These are phyloP conservation scores for Hypoxylon rickii DNA, from an alignment of 495 filamentous ascomycete genomes.

Conservation along the genomic window DNA sequence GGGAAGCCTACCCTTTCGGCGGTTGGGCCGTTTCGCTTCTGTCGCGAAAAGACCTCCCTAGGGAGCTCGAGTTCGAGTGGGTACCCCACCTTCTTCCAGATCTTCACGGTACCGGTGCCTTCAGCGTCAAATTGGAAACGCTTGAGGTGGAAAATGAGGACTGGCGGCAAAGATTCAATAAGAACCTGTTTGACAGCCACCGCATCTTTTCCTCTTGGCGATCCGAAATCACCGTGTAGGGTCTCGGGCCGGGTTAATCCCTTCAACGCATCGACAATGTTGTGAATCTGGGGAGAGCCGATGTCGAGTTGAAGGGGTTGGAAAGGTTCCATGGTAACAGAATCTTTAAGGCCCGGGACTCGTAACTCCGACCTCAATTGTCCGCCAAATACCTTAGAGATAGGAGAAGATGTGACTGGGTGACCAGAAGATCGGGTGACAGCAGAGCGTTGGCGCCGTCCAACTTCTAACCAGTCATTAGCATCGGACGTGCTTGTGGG, in stretches of 20 bases:
- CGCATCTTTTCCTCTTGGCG: constrained; percentile 73
- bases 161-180: constrained; percentile 89
- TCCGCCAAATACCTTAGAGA: constrained; percentile 94
- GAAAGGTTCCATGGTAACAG: constrained; percentile 90
- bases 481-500: constrained; percentile 48
- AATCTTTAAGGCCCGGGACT: constrained; percentile 84
- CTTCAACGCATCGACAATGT: constrained; percentile 89
- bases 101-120: constrained; percentile 88
- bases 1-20: constrained; percentile 66
- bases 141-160: constrained; percentile 94
- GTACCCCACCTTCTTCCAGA: constrained; percentile 98
- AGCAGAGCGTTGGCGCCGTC: constrained; percentile 83
- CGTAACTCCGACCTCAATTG: constrained; percentile 87
- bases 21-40: constrained; percentile 66
- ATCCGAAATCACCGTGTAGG: constrained; percentile 85
- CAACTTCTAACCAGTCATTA: constrained; percentile 90
- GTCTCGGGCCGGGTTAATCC: constrained; percentile 81
- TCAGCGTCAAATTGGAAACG: constrained; percentile 93
- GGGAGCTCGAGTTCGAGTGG: constrained; percentile 94
- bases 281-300: constrained; percentile 77
- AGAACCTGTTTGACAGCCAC: constrained; percentile 90
- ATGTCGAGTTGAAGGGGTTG: constrained; percentile 96
- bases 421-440: constrained; percentile 87
- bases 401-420: constrained; percentile 71
- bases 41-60: constrained; percentile 82